These are phyloP conservation scores for Nyssa sinensis DNA, from an alignment of 148 eudicot species.

Conservation along the genomic window DNA sequence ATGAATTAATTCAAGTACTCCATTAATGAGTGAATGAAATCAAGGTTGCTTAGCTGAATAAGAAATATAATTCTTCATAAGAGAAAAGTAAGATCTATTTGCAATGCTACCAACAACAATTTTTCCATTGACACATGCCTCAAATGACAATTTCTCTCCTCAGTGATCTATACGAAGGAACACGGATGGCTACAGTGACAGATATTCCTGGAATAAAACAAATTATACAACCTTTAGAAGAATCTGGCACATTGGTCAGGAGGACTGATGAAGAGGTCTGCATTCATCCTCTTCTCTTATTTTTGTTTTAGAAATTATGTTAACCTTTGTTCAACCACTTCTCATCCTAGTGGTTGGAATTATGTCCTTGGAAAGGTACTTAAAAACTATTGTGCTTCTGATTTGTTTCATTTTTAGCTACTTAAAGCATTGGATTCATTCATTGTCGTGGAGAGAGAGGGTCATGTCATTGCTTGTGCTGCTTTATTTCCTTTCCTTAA, in stretches of 20 bases:
- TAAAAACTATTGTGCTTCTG: slow-evolving; percentile 13
- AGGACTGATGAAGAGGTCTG: slow-evolving; percentile 89
- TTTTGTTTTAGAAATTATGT: background rate
- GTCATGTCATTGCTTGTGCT: slow-evolving; percentile 92
- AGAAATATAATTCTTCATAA: background rate
- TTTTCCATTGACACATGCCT: background rate
- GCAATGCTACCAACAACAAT: background rate
- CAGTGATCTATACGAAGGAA: slow-evolving; percentile 98
- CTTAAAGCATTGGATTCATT: slow-evolving; percentile 56
- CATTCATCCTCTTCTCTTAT: slow-evolving; percentile 1
- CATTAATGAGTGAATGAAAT: background rate
- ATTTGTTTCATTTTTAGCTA: slow-evolving; percentile 44
- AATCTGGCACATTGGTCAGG: slow-evolving; percentile 79
- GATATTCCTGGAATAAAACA: slow-evolving; percentile 74
- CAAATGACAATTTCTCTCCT: slow-evolving; percentile 2
- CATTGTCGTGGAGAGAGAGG: slow-evolving; percentile 96
- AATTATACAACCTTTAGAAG: slow-evolving; percentile 74
- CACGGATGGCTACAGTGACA: slow-evolving; percentile 66
- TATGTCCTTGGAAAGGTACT: slow-evolving; percentile 6
- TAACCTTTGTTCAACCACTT: slow-evolving; percentile 1
- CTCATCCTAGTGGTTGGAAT: background rate
- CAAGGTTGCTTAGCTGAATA: background rate
- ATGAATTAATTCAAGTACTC: background rate
- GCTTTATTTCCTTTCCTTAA: slow-evolving; percentile 83
- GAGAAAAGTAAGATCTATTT: background rate